Evolutionary conservation across 495 filamentous ascomycete species (phyloP).

Genomic region (Polyplosphaeria fusca): DNA sequence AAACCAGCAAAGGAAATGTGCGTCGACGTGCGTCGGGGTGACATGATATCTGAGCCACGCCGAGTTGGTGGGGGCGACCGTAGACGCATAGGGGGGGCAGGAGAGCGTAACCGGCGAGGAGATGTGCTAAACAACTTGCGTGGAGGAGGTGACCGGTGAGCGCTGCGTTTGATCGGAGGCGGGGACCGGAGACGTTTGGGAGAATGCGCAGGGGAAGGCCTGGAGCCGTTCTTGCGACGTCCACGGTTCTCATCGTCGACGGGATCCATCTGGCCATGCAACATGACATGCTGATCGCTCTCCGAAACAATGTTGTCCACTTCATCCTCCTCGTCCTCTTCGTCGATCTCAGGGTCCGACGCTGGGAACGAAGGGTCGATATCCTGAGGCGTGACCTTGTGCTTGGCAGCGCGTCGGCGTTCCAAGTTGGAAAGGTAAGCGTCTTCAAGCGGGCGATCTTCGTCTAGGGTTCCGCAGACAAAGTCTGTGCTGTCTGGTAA

Average conservation of each 20-base stretch:
- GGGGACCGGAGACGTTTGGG: slow-evolving; percentile 52
- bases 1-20: slow-evolving; percentile 23
- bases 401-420: slow-evolving; percentile 73
- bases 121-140: slow-evolving; percentile 64
- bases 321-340: slow-evolving; percentile 55
- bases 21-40: slow-evolving; percentile 8
- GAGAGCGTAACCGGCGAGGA: slow-evolving; percentile 67
- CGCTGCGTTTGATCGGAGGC: slow-evolving; percentile 41
- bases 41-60: slow-evolving; percentile 41
- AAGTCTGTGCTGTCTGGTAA: slow-evolving; percentile 97
- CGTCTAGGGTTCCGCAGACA: slow-evolving; percentile 93
- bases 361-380: slow-evolving; percentile 97
- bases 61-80: slow-evolving; percentile 55
- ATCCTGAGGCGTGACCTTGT: slow-evolving; percentile 78
- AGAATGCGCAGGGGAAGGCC: slow-evolving; percentile 48
- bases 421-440: slow-evolving; percentile 85
- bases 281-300: slow-evolving; percentile 57
- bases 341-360: slow-evolving; percentile 73
- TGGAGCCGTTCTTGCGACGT: slow-evolving; percentile 40
- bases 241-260: slow-evolving; percentile 41
- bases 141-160: slow-evolving; percentile 56
- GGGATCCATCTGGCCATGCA: slow-evolving; percentile 55
- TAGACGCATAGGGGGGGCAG: slow-evolving; percentile 50
- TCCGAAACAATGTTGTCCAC: slow-evolving; percentile 41
- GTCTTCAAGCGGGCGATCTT: slow-evolving; percentile 89